Percentiles rank a stretch among this genome's conserved stretches.
Evolutionary conservation across 129 eudicot species (phyloP).

Genomic region (Glebionis coronaria): DNA sequence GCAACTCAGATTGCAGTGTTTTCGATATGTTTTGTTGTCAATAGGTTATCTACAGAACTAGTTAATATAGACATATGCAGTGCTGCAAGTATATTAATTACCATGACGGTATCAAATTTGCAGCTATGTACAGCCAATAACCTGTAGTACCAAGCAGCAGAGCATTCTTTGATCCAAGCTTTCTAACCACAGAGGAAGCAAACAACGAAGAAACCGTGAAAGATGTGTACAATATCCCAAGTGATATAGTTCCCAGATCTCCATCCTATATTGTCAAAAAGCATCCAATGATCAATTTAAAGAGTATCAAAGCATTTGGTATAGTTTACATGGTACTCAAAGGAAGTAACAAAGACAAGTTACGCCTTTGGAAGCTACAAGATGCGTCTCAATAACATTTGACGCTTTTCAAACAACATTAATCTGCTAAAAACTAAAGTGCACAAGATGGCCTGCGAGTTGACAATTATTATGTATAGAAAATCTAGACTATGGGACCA

Average conservation of each 20-base stretch:
- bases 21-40: no score
- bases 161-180: conserved; percentile 80
- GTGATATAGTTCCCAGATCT: conserved; percentile 85
- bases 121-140: conserved; percentile 92
- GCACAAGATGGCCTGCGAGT: background rate
- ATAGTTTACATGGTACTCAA: background rate
- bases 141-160: conserved; percentile 90
- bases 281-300: conserved; percentile 8
- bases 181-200: conserved; percentile 75
- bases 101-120: conserved; percentile 85
- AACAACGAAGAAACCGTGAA: conserved; percentile 69
- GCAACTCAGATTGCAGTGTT: no score
- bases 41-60: background rate
- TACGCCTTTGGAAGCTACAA: background rate
- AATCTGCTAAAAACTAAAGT: background rate
- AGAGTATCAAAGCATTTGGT: conserved; percentile 12
- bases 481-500: background rate
- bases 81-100: conserved; percentile 22
- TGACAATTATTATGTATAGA: background rate
- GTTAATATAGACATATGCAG: conserved; percentile 1
- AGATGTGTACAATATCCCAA: conserved; percentile 88
- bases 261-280: conserved; percentile 53
- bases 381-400: background rate
- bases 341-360: background rate
- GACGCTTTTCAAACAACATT: background rate